These are phyloP conservation scores for Rhynchosporium agropyri DNA, from an alignment of 2,329 filamentous ascomycete genomes.

Conservation along the genomic window DNA sequence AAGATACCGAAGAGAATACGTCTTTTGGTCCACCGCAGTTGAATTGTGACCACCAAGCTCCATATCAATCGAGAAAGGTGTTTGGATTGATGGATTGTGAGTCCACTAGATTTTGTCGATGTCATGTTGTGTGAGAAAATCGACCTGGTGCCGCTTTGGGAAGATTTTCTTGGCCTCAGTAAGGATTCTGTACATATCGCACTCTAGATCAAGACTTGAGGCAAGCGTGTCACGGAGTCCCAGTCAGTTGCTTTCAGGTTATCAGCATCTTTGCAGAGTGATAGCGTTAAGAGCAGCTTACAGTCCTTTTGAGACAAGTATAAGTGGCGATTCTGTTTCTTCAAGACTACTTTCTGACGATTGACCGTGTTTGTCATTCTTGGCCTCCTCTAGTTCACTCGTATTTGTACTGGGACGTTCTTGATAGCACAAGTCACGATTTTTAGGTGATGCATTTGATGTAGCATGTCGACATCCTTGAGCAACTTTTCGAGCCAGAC, in stretches of 20 bases:
- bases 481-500: constrained; percentile 6
- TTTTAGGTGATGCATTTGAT: background rate
- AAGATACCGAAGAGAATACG: constrained; percentile 7
- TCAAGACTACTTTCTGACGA: background rate
- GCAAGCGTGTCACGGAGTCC: background rate
- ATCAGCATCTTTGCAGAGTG: background rate
- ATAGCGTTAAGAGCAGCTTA: background rate
- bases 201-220: background rate
- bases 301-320: background rate
- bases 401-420: background rate
- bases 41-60: constrained; percentile 3
- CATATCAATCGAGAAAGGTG: constrained; percentile 1
- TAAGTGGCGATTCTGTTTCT: background rate
- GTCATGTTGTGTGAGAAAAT: constrained; percentile 11
- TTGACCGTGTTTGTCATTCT: background rate
- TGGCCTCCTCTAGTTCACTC: background rate
- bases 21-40: background rate
- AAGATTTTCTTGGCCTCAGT: constrained; percentile 1
- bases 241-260: background rate
- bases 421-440: background rate
- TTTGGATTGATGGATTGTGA: constrained; percentile 1
- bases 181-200: background rate
- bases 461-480: constrained; percentile 10
- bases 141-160: background rate
- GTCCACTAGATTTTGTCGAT: constrained; percentile 10